Conservation (phyloP, 75 land plant species). For the Cupressus sempervirens region DNA sequence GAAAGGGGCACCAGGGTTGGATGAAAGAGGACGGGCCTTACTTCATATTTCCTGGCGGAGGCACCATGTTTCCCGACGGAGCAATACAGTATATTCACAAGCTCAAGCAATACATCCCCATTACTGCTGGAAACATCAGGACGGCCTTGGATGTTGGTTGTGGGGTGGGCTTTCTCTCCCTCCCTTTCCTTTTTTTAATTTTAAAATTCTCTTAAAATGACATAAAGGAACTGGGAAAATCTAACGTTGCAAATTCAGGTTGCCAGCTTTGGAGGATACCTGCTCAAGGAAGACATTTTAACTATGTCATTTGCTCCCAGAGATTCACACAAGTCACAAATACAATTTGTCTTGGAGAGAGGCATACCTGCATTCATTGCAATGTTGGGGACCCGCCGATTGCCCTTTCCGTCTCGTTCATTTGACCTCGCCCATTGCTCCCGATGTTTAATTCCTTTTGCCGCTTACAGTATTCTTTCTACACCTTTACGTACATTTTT, state of each 20-base stretch:
- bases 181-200: not conserved
- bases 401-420: slow-evolving; percentile 71
- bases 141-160: slow-evolving; percentile 94
- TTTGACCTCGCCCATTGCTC: slow-evolving; percentile 87
- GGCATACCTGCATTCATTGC: slow-evolving; percentile 85
- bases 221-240: not conserved
- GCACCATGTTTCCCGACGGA: slow-evolving; percentile 92
- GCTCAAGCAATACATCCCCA: slow-evolving; percentile 70
- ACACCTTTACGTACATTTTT: not conserved
- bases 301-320: slow-evolving; percentile 84
- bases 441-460: slow-evolving; percentile 78
- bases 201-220: not conserved
- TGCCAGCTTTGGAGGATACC: slow-evolving; percentile 84
- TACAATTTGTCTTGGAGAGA: slow-evolving; percentile 85
- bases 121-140: slow-evolving; percentile 48
- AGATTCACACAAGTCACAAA: slow-evolving; percentile 88
- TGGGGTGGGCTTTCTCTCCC: slow-evolving; percentile 49
- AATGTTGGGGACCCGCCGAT: slow-evolving; percentile 80
- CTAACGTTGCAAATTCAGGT: slow-evolving; percentile 37
- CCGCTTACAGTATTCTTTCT: slow-evolving; percentile 69
- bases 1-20: slow-evolving; percentile 97
- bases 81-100: slow-evolving; percentile 76
- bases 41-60: slow-evolving; percentile 92
- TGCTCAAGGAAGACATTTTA: slow-evolving; percentile 51
- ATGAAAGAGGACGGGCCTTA: slow-evolving; percentile 74